phyloP scores from a whole-genome alignment of 1,284 basidiomycete species.

The Cyathus olla region DNA sequence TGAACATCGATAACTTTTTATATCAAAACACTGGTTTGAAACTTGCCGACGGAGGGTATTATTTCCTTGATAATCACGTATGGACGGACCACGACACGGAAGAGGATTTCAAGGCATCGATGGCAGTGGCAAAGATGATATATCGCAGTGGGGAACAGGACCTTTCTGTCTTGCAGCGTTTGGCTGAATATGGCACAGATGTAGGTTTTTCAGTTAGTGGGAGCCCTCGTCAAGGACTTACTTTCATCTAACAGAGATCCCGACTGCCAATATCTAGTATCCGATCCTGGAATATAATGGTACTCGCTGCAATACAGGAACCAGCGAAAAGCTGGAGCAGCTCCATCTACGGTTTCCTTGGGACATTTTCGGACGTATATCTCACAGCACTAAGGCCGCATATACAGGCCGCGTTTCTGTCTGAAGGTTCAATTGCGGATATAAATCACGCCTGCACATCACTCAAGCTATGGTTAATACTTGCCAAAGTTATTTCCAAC shows the following conservation, averaged over 20 bases:
- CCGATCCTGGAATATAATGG: slow-evolving; percentile 73
- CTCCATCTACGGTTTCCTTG: slow-evolving; percentile 60
- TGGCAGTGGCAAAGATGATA: slow-evolving; percentile 64
- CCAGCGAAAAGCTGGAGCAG: slow-evolving; percentile 49
- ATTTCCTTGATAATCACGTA: slow-evolving; percentile 62
- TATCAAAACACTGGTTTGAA: slow-evolving; percentile 39
- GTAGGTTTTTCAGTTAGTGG: slow-evolving; percentile 11
- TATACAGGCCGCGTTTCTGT: slow-evolving; percentile 36
- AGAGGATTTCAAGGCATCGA: slow-evolving; percentile 61
- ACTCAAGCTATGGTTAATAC: slow-evolving; percentile 76
- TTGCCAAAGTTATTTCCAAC: slow-evolving; percentile 56
- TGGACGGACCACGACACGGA: slow-evolving; percentile 57
- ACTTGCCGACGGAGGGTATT: slow-evolving; percentile 61
- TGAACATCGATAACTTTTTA: slow-evolving; percentile 21
- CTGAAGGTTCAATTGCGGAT: slow-evolving; percentile 60
- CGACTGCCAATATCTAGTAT: slow-evolving; percentile 49
- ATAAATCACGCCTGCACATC: slow-evolving; percentile 75
- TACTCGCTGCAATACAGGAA: slow-evolving; percentile 62
- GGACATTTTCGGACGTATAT: slow-evolving; percentile 60
- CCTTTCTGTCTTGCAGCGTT: slow-evolving; percentile 20
- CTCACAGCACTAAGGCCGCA: slow-evolving; percentile 54
- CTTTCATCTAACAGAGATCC: slow-evolving; percentile 47
- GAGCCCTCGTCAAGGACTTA: neutral
- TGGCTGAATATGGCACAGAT: slow-evolving; percentile 20
- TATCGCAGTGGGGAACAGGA: slow-evolving; percentile 54